Evolutionary conservation across 257 asterid genomes (phyloP), one percentile per base, ranked within the genome.

Genomic region (Solanum clarkiae): DNA sequence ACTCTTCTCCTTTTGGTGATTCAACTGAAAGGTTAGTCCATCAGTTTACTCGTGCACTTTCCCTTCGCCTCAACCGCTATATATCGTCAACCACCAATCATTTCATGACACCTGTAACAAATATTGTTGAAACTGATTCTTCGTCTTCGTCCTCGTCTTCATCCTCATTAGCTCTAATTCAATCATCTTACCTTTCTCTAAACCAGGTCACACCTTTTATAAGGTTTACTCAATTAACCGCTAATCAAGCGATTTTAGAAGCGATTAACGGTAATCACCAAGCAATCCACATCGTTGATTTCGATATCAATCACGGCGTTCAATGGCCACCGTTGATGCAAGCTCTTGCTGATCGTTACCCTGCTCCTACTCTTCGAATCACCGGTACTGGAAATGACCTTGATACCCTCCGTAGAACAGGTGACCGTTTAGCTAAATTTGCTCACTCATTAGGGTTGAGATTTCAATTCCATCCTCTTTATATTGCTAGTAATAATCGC

Each of bases 261-360:
- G 93, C 98, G 4, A 89, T 93, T 66, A 94, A 91, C 17, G 93
- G 92, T 44, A 93, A 93, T n/a, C 93, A 92, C 22, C 92, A 75
- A 10, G 93, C 95, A 0, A 89, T 97, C 66, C 99, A 97, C 94
- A 92, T 97, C 80, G 90, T 97, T 42, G 99, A 97, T 84, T 95
- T 97, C 85, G 95, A 97, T 85, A 94, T 97, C 89, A 93, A 92
- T 94, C 98, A 97, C 87, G 99, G 99, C 70, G 96, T 97, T 5
- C 99, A 97, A 81, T 97, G 99, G 99, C 99, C 99, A 10, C 97
- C 99, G 3, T 90, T 97, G 54, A 97, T 97, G 99, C 98, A 94
- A 80, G 98, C 98, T 20, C 83, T 95, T 57, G 97, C 93, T 15
- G 97, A 97, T 70, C 91, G 97, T 0, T 92, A 85, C 81, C 99